phyloP scores from a whole-genome alignment of 306 rosid genomes.

The Cucumis hystrix region DNA sequence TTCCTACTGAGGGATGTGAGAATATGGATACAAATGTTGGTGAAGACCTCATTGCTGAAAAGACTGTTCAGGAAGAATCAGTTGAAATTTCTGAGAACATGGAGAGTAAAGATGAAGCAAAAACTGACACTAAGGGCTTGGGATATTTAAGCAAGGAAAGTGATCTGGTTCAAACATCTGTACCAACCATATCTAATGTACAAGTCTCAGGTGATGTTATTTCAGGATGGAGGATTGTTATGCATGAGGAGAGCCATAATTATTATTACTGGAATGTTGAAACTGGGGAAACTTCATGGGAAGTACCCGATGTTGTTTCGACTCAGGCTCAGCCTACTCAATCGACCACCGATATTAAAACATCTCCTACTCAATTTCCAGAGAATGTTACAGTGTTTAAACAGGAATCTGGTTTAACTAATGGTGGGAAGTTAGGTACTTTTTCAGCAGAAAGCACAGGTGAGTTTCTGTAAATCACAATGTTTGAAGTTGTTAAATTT shows the following conservation, averaged over 20 bases:
- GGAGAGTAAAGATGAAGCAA: slow-evolving; percentile 28
- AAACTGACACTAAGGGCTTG: slow-evolving; percentile 14
- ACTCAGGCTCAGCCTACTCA: slow-evolving; percentile 39
- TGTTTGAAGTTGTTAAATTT: slow-evolving; percentile 15
- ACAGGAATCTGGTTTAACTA: slow-evolving; percentile 18
- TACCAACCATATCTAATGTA: slow-evolving; percentile 25
- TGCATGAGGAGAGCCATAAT: slow-evolving; percentile 81
- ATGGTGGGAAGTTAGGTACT: slow-evolving; percentile 16
- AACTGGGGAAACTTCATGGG: slow-evolving; percentile 99
- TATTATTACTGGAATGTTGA: slow-evolving; percentile 87
- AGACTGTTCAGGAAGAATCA: slow-evolving; percentile 26
- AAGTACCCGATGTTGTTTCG: slow-evolving; percentile 52
- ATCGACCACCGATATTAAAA: slow-evolving; percentile 19
- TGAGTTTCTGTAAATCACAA: slow-evolving; percentile 17
- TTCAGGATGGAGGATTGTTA: slow-evolving; percentile 81
- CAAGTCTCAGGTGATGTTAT: slow-evolving; percentile 35
- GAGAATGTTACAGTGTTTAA: slow-evolving; percentile 18
- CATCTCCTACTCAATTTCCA: slow-evolving; percentile 17
- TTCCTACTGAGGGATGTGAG: slow-evolving; percentile 22
- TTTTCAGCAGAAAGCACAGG: slow-evolving; percentile 19
- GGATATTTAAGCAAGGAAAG: slow-evolving; percentile 25
- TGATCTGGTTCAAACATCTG: slow-evolving; percentile 22
- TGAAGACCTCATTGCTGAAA: slow-evolving; percentile 25
- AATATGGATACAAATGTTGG: slow-evolving; percentile 17
- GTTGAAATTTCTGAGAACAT: slow-evolving; percentile 17